phyloP scores from a whole-genome alignment of 352 stramenopile genomes.

The Pythium myriotylum region DNA sequence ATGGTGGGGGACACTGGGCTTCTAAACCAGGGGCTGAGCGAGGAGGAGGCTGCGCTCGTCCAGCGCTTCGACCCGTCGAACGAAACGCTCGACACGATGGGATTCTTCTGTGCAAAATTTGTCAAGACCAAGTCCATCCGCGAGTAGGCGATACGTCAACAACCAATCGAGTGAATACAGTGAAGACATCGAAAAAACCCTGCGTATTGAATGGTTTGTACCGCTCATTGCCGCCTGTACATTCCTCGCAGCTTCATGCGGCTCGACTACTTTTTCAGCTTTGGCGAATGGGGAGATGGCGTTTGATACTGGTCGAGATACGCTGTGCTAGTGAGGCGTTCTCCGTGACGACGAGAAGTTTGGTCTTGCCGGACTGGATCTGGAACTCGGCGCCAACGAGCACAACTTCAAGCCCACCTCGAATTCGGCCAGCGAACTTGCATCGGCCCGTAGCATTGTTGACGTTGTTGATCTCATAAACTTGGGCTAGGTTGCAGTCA shows the following conservation, averaged over 20 bases:
- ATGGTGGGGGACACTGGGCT: constrained; percentile 73
- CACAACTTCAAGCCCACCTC: constrained; percentile 52
- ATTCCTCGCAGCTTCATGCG: too few relatives aligned
- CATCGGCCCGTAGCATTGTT: constrained; percentile 56
- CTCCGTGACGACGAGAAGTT: constrained; percentile 57
- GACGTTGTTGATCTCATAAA: constrained; percentile 82
- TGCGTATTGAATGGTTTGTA: background rate
- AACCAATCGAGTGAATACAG: constrained; percentile 6
- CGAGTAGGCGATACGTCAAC: background rate
- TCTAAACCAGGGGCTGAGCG: constrained; percentile 70
- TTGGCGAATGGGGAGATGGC: constrained; percentile 41
- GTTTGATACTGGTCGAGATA: constrained; percentile 55
- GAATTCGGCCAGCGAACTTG: constrained; percentile 71
- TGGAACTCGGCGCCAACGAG: constrained; percentile 64
- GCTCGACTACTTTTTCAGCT: too few relatives aligned
- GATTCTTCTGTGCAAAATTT: constrained; percentile 95
- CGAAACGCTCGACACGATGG: constrained; percentile 86
- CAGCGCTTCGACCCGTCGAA: constrained; percentile 90
- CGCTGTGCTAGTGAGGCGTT: constrained; percentile 57
- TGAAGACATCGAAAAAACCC: background rate
- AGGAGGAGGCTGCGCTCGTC: constrained; percentile 72
- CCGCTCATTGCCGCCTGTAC: too few relatives aligned
- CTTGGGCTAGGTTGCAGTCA: constrained; percentile 65
- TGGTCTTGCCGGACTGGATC: constrained; percentile 65
- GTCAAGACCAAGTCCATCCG: constrained; percentile 75